Evolutionary conservation across 495 filamentous ascomycete species (phyloP).

Genomic region (Neurospora pannonica): DNA sequence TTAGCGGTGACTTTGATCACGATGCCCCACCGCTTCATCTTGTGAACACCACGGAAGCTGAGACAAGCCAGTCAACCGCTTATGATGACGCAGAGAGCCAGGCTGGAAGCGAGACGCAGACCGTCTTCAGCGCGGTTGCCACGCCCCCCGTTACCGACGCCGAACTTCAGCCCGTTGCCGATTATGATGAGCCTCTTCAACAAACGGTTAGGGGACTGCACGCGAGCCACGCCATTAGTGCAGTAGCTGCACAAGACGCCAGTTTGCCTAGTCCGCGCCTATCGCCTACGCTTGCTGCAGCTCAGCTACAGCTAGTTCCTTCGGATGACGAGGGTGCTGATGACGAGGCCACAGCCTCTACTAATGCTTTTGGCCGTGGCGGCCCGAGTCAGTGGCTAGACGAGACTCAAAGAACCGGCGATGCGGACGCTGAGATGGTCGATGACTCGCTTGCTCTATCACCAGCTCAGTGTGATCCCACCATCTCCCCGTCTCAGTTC

Average conservation of each 20-base stretch:
- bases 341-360: conserved; percentile 21
- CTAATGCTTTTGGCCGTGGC: neutral
- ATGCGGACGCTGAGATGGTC: conserved; percentile 10
- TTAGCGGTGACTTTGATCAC: conserved; percentile 14
- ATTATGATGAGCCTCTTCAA: conserved; percentile 33
- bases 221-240: conserved; percentile 46
- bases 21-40: conserved; percentile 8
- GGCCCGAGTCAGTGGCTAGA: conserved; percentile 16
- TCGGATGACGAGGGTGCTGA: conserved; percentile 30
- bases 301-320: conserved; percentile 41
- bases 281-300: conserved; percentile 80
- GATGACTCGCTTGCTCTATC: conserved; percentile 1
- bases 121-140: conserved; percentile 44
- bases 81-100: conserved; percentile 38
- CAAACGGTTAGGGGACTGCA: conserved; percentile 26
- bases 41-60: conserved; percentile 28
- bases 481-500: conserved; percentile 9
- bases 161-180: conserved; percentile 40
- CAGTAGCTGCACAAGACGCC: conserved; percentile 65
- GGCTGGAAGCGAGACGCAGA: conserved; percentile 34
- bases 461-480: neutral
- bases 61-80: conserved; percentile 36
- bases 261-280: conserved; percentile 91
- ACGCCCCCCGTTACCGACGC: conserved; percentile 48
- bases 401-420: conserved; percentile 21